Conservation (phyloP, 495 filamentous ascomycete genomes). For the Aspergillus diversus region DNA sequence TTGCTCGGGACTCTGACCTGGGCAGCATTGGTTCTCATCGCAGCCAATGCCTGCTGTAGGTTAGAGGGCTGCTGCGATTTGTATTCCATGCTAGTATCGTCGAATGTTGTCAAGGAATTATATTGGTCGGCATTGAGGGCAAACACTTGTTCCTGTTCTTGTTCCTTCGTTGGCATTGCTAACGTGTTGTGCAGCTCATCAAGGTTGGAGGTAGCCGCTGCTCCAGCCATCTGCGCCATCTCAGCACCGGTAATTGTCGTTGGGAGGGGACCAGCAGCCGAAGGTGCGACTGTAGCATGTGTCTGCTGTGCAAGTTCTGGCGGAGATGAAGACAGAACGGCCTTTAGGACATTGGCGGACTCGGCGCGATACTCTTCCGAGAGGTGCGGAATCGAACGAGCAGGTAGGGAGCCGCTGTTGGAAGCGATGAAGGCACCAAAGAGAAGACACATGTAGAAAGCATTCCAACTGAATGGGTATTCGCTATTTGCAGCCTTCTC, state of each 20-base stretch:
- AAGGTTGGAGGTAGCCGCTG: constrained; percentile 64
- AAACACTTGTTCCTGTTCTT: constrained; percentile 89
- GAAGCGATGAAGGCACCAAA: constrained; percentile 97
- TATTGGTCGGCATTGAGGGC: constrained; percentile 85
- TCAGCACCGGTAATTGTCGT: constrained; percentile 49
- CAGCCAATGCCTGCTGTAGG: constrained; percentile 81
- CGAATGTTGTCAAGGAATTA: constrained; percentile 74
- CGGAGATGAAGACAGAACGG: constrained; percentile 71
- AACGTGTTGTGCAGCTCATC: constrained; percentile 76
- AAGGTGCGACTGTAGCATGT: constrained; percentile 46
- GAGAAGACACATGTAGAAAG: constrained; percentile 80
- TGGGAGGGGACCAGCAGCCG: constrained; percentile 49
- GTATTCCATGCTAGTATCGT: constrained; percentile 45
- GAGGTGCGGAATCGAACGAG: constrained; percentile 73
- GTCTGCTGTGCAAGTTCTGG: constrained; percentile 36
- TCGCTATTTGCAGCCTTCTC: constrained; percentile 70
- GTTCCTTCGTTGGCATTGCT: constrained; percentile 76
- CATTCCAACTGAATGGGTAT: constrained; percentile 60
- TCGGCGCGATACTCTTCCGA: constrained; percentile 93
- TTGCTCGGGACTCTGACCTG: constrained; percentile 34
- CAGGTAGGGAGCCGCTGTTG: constrained; percentile 65
- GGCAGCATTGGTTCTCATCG: constrained; percentile 71
- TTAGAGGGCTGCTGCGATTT: constrained; percentile 57
- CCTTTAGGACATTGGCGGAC: constrained; percentile 86
- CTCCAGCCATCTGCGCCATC: constrained; percentile 55